These are phyloP conservation scores for Hypsizygus marmoreus DNA, from an alignment of 768 basidiomycete genomes.

Conservation along the genomic window DNA sequence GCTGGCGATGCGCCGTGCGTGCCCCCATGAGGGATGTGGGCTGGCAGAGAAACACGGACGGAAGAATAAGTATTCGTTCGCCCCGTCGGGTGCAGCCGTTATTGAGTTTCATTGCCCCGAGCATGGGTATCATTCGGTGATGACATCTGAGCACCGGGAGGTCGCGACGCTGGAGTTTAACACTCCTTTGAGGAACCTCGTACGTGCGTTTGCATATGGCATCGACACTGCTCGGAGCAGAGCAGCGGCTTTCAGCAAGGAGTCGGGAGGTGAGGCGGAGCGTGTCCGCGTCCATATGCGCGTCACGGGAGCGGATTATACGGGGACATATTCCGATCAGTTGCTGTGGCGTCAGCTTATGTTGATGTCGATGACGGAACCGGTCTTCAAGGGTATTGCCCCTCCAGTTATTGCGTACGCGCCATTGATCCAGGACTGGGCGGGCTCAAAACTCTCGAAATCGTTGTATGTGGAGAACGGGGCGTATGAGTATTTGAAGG, in stretches of 20 bases:
- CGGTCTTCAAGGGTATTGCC: too few relatives aligned
- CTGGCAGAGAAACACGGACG: slow-evolving; percentile 25
- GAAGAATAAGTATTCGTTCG: slow-evolving; percentile 18
- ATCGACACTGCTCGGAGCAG: slow-evolving; percentile 12
- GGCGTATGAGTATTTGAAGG: slow-evolving; percentile 27
- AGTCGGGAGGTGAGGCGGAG: not conserved
- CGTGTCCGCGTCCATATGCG: slow-evolving; percentile 18
- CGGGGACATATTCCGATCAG: slow-evolving; percentile 27
- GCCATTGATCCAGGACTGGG: slow-evolving; percentile 30
- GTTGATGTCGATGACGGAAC: too few relatives aligned
- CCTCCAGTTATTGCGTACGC: slow-evolving; percentile 21
- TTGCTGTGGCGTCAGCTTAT: slow-evolving; percentile 25
- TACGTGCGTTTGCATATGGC: slow-evolving; percentile 17
- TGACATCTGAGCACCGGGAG: slow-evolving; percentile 14
- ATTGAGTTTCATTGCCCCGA: slow-evolving; percentile 25
- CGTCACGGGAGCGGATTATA: slow-evolving; percentile 28
- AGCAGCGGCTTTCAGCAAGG: too few relatives aligned
- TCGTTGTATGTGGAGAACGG: slow-evolving; percentile 27
- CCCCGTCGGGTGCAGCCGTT: too few relatives aligned
- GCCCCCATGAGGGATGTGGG: slow-evolving; percentile 26
- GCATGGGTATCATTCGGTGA: slow-evolving; percentile 25
- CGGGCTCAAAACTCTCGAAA: slow-evolving; percentile 31
- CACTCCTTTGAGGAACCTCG: slow-evolving; percentile 29
- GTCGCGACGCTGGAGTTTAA: slow-evolving; percentile 27
- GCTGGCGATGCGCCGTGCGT: slow-evolving; percentile 26